phyloP scores from a whole-genome alignment of 2,329 filamentous ascomycete genomes.

The Pseudofabraea citricarpa region DNA sequence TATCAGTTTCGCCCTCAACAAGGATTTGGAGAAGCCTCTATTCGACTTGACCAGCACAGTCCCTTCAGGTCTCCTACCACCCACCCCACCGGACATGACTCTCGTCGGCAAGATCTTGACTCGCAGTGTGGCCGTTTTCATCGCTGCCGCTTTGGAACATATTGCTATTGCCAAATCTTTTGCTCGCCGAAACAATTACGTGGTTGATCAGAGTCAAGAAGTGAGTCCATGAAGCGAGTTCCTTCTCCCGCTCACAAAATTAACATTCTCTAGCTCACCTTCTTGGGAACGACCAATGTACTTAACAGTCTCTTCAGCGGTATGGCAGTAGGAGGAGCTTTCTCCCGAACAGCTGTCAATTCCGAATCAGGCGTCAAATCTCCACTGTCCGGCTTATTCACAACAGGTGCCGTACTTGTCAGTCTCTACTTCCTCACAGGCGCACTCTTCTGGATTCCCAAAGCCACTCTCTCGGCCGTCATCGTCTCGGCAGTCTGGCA shows the following conservation, averaged over 20 bases:
- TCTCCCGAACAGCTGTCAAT: conserved; percentile 64
- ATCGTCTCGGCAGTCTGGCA: conserved; percentile 32
- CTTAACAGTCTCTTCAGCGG: conserved; percentile 60
- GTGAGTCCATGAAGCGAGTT: not conserved
- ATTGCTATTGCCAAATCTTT: conserved; percentile 61
- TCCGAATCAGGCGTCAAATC: conserved; percentile 59
- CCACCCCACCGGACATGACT: conserved; percentile 39
- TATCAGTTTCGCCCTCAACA: conserved; percentile 59
- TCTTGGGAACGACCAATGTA: conserved; percentile 56
- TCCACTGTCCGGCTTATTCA: conserved; percentile 55
- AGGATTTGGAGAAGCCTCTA: conserved; percentile 19
- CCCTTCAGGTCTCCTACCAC: conserved; percentile 49
- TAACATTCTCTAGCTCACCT: conserved; percentile 39
- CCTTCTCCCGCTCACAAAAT: not conserved
- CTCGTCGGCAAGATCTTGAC: conserved; percentile 50
- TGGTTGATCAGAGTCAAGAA: conserved; percentile 60
- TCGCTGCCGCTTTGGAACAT: conserved; percentile 45
- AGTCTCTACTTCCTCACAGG: conserved; percentile 60
- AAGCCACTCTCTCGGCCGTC: conserved; percentile 58
- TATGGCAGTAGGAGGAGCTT: conserved; percentile 60
- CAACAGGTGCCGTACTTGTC: conserved; percentile 56
- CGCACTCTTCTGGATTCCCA: conserved; percentile 63
- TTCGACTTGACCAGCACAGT: conserved; percentile 55
- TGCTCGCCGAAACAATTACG: conserved; percentile 55
- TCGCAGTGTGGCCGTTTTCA: conserved; percentile 53